Percentiles rank a stretch among this genome's conserved stretches.
phyloP scores from a whole-genome alignment of 2,329 filamentous ascomycete species.

The Ophiocordyceps camponoti-saundersi region DNA sequence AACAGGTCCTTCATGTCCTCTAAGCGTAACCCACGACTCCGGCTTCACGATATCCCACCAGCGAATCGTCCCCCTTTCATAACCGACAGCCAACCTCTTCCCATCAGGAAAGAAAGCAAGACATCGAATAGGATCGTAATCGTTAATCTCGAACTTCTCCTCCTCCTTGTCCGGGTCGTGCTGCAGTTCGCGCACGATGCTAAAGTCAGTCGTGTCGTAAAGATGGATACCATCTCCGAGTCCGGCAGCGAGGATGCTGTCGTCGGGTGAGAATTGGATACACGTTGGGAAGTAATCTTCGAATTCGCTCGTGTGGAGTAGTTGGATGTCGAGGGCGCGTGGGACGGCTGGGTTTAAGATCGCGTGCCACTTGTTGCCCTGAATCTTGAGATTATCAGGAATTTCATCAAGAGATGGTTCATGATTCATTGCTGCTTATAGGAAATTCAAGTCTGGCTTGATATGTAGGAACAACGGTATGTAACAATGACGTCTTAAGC shows the following conservation, averaged over 20 bases:
- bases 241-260: not conserved
- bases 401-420: not conserved
- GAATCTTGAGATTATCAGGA: not conserved
- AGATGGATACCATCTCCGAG: not conserved
- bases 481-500: no score
- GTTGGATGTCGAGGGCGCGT: not conserved
- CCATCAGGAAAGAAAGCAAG: not conserved
- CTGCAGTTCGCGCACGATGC: not conserved
- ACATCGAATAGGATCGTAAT: not conserved
- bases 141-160: not conserved
- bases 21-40: not conserved
- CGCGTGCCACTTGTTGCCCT: not conserved
- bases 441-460: no score
- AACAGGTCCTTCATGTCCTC: not conserved
- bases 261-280: not conserved
- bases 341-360: not conserved
- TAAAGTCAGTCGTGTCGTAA: not conserved
- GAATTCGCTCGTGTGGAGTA: not conserved
- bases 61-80: not conserved
- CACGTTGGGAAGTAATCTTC: not conserved
- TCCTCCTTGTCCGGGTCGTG: not conserved
- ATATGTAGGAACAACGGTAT: no score
- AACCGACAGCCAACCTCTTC: not conserved
- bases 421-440: no score
- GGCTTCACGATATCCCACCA: not conserved